Evolutionary conservation across 1,284 basidiomycete species (phyloP), one percentile per base, ranked within the genome.

Genomic region (Leucoagaricus sp.): DNA sequence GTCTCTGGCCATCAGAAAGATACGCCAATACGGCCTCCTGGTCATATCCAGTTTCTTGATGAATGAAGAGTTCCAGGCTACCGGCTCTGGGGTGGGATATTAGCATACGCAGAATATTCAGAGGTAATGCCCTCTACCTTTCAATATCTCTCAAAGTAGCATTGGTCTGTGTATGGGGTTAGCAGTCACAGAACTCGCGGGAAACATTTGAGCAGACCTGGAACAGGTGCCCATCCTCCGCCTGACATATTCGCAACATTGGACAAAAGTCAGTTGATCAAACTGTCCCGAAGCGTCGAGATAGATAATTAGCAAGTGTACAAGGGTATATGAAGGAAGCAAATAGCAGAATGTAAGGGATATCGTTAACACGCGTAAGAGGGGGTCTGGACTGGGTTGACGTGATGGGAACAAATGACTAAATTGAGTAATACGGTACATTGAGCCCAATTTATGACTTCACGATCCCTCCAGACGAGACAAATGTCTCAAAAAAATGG

Each of bases 211-310:
- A 7, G 66, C 74, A 57, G 63, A 85, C 84, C 80, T 90, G 75
- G 60, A 75, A 76, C 58, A 77, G 71, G 63, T 86, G 82, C 48
- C 88, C 88, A 67, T 87, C 82, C 67, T 91, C 89, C 44, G 88
- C 87, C 59, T 85, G 81, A 70, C 86, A 89, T 77, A 91, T 84
- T 63, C 81, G 84, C 62, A 90, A 77, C 87, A 89, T 89, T 55
- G 25, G 29, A 44, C 36, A 21, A 42, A 19, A 33, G 42, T 55
- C 48, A 41, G 36, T 15, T n/a, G 15, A 23, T 4, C 44, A 44
- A n/a, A 33, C 10, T 15, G 25, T 9, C 1, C 8, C 40, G 56
- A 49, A 57, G 7, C 15, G 25, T 4, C 21, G 29, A 36, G 8
- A 28, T 55, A 58, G 45, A 38, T 49, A 44, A 53, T 50, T 46